Evolutionary conservation across 768 basidiomycete genomes (phyloP).

Genomic region (Podaxis sp.): DNA sequence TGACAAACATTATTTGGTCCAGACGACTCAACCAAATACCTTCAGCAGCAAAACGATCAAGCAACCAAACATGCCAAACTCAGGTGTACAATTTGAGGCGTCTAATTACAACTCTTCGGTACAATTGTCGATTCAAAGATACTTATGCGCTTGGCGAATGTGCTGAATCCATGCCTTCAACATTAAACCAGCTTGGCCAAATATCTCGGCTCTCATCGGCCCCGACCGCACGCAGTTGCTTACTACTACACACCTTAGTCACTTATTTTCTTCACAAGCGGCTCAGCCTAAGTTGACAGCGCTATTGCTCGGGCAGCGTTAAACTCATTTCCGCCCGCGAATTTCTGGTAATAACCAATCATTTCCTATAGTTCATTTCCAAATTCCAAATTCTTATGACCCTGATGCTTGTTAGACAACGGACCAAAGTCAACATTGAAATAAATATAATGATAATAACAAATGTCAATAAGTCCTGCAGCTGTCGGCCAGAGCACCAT

Average conservation of each 20-base stretch:
- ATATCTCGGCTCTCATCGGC: too few species aligned
- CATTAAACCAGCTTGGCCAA: background rate
- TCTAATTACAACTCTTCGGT: background rate
- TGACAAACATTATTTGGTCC: slow-evolving; percentile 6
- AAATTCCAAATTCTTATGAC: too few species aligned
- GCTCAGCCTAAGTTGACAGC: too few species aligned
- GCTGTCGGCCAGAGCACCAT: background rate
- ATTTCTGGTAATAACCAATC: background rate
- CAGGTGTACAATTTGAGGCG: too few species aligned
- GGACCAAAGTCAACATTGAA: too few species aligned
- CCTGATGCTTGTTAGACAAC: too few species aligned
- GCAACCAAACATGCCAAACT: background rate
- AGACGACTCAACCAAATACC: background rate
- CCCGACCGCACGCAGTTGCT: too few species aligned
- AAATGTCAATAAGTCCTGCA: background rate
- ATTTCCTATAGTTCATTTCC: too few species aligned
- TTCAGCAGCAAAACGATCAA: background rate
- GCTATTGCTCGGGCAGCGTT: background rate
- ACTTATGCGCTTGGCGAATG: background rate
- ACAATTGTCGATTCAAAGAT: background rate
- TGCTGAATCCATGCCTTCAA: background rate
- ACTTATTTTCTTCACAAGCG: too few species aligned
- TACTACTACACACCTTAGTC: too few species aligned
- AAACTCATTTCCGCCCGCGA: background rate
- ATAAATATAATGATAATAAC: background rate